Evolutionary conservation across 2,329 filamentous ascomycete species (phyloP), one percentile per base, ranked within the genome.

Genomic region (Ascochyta rabiei): DNA sequence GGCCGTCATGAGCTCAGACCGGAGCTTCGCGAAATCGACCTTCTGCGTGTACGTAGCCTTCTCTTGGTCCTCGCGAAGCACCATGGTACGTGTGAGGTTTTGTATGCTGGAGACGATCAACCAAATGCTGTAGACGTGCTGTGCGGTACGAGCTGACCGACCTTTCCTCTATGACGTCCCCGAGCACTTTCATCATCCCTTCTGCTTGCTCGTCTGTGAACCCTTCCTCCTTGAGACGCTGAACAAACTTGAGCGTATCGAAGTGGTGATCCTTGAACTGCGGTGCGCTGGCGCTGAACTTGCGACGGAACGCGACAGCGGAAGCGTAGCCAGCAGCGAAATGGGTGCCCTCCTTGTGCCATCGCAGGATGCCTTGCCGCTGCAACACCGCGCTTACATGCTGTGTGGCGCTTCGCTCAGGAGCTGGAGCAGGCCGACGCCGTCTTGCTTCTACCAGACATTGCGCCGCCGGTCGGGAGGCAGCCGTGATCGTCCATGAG

Each of bases 121-220:
- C 41, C 30, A 30, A 2, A n/a, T 13, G 24, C 16, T 37, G 6
- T 19, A 15, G 10, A 46, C n/a, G n/a, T n/a, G n/a, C n/a, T n/a
- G 13, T 24, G 18, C 23, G 18, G 19, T 12, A 15, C 23, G 5
- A 12, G 21, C n/a, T 23, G 28, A 56, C 70, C 21, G 64, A 88
- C 87, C 88, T 96, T 78, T 99, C 95, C 75, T 98, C 91, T 62
- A 99, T 97, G 9, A 98, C 93, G 75, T 98, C 93, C 76, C 92
- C 93, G 34, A 99, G 81, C 6, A 98, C 91, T 73, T 90, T 91
- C 95, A 99, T 98, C 89, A 97, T 95, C n/a, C 95, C 93, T 23
- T 91, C 92, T 2, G 93, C 88, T 77, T 99, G 95, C 64, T 93
- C 89, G 75, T 98, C 93, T 21, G 91, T 96, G 75, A 98, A 97